Percentiles rank a stretch among this genome's conserved stretches.
Conservation (phyloP, 805 yeast species). For the Lipomyces sp. region DNA sequence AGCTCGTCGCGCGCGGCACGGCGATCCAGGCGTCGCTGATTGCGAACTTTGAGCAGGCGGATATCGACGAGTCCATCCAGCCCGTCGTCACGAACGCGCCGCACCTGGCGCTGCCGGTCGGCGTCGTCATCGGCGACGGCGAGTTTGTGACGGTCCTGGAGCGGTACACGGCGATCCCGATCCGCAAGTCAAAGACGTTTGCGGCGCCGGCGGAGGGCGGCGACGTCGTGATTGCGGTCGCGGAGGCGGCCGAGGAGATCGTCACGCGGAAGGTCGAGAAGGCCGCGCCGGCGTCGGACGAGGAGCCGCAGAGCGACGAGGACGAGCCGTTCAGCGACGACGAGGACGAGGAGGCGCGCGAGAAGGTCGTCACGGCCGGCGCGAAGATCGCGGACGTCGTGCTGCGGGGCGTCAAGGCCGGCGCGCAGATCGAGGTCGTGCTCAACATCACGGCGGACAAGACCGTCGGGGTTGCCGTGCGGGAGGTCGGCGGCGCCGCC, state of each 20-base stretch:
- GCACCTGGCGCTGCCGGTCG: conserved; percentile 79
- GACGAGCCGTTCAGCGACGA: conserved; percentile 48
- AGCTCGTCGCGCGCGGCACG: conserved; percentile 88
- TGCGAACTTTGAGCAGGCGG: conserved; percentile 70
- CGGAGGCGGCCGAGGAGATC: conserved; percentile 81
- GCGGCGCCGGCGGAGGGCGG: conserved; percentile 57
- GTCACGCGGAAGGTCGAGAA: conserved; percentile 77
- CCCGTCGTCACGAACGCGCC: conserved; percentile 85
- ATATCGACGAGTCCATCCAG: conserved; percentile 61
- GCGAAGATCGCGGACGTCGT: conserved; percentile 74
- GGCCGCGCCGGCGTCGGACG: conserved; percentile 52
- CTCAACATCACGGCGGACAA: conserved; percentile 65
- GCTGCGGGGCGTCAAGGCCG: conserved; percentile 63
- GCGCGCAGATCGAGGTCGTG: conserved; percentile 60
- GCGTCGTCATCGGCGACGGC: conserved; percentile 66
- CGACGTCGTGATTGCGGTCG: conserved; percentile 64
- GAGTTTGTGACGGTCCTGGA: conserved; percentile 67
- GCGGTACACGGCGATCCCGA: conserved; percentile 86
- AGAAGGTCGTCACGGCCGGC: conserved; percentile 69
- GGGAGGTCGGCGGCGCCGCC: conserved; percentile 33
- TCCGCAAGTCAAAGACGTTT: conserved; percentile 68
- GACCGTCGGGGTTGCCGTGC: conserved; percentile 58
- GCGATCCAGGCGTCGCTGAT: conserved; percentile 90
- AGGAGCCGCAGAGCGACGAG: conserved; percentile 47
- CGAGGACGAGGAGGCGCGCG: conserved; percentile 77